Base-by-base conservation (phyloP, 768 basidiomycete genomes). In the Termitomyces sp. region DNA sequence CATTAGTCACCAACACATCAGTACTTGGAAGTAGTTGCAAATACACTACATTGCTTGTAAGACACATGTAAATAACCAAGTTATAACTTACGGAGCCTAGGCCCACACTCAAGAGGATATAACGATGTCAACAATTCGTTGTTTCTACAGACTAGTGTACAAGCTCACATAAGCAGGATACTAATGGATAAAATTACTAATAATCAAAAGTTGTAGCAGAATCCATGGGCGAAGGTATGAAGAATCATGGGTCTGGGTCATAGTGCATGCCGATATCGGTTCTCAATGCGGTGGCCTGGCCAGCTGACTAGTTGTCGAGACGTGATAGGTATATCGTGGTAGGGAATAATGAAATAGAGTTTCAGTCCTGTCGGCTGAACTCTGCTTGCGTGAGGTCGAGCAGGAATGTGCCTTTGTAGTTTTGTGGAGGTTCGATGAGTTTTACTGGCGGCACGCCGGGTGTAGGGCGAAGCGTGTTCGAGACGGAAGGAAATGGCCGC, bases 331-430 rank as follows among this genome's bases (percentile, higher is more conserved):
- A 60, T 64, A 56, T 42, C 1, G 5, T 38, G 2, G 59, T 17
- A 45, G 36, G 9, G 42, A 25, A 29, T 38, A 12, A 42, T 43
- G 38, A n/a, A 7, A 12, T 49, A 31, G 52, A 37, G 52, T 32
- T 52, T 67, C 63, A 77, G 50, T 76, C 77, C 73, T 86, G 87
- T 68, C 90, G 79, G 73, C 89, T 83, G 71, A 94, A 81, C 72
- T 94, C 92, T 8, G 85, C 91, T 71, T 92, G 92, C 0, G 92
- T 92, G 60, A 94, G 81, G 73, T 93, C 83, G 56, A 94, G 84
- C 63, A 88, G 78, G 67, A 92, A 94, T 43, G 83, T 84, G 52
- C 79, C 78, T 71, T 83, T 82, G 73, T 84, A 85, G 71, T 89
- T 86, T 68, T 85, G 80, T 32, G 92, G 90, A 10, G 90, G 88